Conservation (phyloP, 768 basidiomycete species). For the Jaapia argillacea region DNA sequence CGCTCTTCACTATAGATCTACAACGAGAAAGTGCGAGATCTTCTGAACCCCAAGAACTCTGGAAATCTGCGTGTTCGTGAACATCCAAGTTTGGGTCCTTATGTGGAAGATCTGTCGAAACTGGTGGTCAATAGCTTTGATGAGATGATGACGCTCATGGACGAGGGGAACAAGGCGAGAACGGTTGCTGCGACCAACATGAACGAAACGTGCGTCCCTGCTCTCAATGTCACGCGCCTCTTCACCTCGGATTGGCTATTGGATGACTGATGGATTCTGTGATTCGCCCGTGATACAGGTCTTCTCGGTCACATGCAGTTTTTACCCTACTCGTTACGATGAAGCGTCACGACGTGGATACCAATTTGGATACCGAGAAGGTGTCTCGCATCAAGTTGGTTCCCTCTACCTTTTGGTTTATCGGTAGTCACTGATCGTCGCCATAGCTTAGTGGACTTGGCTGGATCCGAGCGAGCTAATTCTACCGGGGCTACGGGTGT, state of each 20-base stretch:
- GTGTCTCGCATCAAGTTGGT: conserved; percentile 91
- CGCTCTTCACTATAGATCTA: conserved; percentile 51
- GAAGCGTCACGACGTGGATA: conserved; percentile 76
- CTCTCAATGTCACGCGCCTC: conserved; percentile 4
- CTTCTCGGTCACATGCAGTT: conserved; percentile 95
- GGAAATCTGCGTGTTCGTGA: conserved; percentile 96
- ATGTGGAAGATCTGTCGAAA: conserved; percentile 95
- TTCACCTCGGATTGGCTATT: neutral
- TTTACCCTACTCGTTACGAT: conserved; percentile 93
- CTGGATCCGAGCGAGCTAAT: conserved; percentile 94
- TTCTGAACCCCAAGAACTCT: conserved; percentile 94
- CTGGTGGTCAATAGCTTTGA: conserved; percentile 85
- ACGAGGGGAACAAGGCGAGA: conserved; percentile 97
- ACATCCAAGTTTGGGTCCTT: conserved; percentile 93
- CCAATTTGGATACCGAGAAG: conserved; percentile 92
- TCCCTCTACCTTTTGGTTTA: neutral
- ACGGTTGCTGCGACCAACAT: conserved; percentile 99
- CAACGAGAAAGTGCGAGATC: conserved; percentile 95
- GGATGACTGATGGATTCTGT: neutral
- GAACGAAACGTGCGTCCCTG: conserved; percentile 87
- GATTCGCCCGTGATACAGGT: too few species aligned
- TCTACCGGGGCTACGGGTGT: conserved; percentile 97
- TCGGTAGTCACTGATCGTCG: conserved; percentile 3
- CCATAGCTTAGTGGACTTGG: conserved; percentile 85
- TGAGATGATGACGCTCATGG: conserved; percentile 99